Conservation (phyloP, 352 stramenopile species). For the Phytopythium ostracodes region DNA sequence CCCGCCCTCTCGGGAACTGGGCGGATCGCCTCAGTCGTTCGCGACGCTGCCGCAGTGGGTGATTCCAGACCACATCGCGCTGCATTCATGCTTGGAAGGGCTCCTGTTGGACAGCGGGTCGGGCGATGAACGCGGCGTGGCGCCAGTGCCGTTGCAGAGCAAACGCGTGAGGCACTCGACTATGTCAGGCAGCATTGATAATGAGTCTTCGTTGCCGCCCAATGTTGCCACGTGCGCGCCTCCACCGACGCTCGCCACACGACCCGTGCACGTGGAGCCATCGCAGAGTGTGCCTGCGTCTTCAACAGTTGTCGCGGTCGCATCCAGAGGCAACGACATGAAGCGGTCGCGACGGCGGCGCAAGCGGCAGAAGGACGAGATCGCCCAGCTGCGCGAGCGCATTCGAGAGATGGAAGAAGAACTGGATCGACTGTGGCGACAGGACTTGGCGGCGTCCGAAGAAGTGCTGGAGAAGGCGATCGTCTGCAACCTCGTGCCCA, state of each 20-base stretch:
- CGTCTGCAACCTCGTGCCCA: conserved; percentile 23
- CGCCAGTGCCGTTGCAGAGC: background rate
- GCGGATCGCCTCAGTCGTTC: background rate
- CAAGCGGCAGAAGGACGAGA: conserved; percentile 28
- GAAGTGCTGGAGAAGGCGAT: conserved; percentile 22
- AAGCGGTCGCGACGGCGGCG: conserved; percentile 8
- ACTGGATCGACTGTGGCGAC: conserved; percentile 17
- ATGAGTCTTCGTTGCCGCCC: background rate
- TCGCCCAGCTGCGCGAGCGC: conserved; percentile 16
- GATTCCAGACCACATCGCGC: background rate
- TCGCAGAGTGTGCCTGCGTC: background rate
- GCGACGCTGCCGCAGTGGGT: background rate
- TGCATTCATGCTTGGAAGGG: background rate
- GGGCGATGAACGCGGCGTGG: background rate
- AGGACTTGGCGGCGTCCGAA: conserved; percentile 15
- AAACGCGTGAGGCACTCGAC: background rate
- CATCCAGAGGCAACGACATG: background rate
- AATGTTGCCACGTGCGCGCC: background rate
- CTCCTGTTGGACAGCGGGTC: background rate
- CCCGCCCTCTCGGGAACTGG: background rate
- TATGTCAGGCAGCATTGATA: background rate
- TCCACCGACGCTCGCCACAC: background rate
- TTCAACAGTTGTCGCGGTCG: background rate
- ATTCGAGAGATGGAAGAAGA: conserved; percentile 18
- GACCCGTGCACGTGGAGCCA: background rate